phyloP scores from a whole-genome alignment of 2,329 filamentous ascomycete genomes.

The Xylariaceae sp. region DNA sequence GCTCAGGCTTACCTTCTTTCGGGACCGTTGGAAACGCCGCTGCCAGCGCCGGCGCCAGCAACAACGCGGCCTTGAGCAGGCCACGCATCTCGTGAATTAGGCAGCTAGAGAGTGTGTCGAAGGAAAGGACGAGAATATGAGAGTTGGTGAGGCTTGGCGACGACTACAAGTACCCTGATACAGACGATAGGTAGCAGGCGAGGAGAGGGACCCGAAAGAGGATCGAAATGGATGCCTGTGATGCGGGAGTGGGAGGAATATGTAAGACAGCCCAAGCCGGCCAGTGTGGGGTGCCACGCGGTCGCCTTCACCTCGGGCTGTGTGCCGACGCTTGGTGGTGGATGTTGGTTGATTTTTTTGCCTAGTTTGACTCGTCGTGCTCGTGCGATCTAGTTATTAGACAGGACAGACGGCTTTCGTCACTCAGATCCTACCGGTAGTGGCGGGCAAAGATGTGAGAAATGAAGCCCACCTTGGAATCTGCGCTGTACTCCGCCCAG shows the following conservation, averaged over 20 bases:
- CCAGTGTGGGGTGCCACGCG: not conserved
- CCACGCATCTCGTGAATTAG: slow-evolving; percentile 29
- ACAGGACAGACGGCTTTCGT: no score
- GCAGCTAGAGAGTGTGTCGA: slow-evolving; percentile 12
- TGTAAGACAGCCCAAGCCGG: slow-evolving; percentile 5
- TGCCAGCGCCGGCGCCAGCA: slow-evolving; percentile 33
- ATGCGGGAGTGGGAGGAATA: slow-evolving; percentile 13
- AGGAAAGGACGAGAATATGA: slow-evolving; percentile 1
- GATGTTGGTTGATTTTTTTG: no score
- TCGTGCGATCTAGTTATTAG: no score
- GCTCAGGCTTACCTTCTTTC: slow-evolving; percentile 1
- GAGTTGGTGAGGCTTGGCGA: slow-evolving; percentile 11
- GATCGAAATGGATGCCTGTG: slow-evolving; percentile 11
- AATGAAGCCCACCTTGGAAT: not conserved
- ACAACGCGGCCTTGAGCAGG: slow-evolving; percentile 28
- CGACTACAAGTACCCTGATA: slow-evolving; percentile 6
- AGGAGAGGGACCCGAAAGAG: not conserved
- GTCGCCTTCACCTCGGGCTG: not conserved
- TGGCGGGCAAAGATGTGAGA: no score
- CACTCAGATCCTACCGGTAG: not conserved
- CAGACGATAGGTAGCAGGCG: slow-evolving; percentile 1
- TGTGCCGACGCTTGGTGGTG: no score
- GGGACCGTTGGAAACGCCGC: slow-evolving; percentile 20
- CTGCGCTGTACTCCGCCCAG: not conserved
- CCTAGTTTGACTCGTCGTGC: no score